These are phyloP conservation scores for Pistacia vera DNA, from an alignment of 345 rosid species.

Conservation along the genomic window DNA sequence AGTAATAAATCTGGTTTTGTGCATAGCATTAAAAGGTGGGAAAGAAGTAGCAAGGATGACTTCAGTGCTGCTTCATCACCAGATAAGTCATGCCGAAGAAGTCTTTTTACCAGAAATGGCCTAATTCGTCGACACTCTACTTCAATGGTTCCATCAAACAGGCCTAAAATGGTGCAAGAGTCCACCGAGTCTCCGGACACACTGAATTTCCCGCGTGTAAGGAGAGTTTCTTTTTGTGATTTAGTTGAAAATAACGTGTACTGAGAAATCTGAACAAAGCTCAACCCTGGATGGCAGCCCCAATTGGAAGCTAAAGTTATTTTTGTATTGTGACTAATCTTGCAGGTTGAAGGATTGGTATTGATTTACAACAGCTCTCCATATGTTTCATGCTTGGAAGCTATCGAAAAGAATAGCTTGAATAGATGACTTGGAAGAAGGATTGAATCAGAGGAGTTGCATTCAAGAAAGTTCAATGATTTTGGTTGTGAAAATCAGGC, in stretches of 20 bases:
- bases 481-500: slow-evolving; percentile 6
- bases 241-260: background rate
- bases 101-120: background rate
- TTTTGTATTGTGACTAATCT: too few species aligned
- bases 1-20: slow-evolving; percentile 22
- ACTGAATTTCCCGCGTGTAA: background rate
- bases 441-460: slow-evolving; percentile 7
- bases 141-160: slow-evolving; percentile 24
- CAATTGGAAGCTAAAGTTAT: background rate
- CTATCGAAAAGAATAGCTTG: background rate
- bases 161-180: slow-evolving; percentile 9
- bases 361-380: too few species aligned
- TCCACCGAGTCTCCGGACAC: background rate
- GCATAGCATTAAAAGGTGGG: slow-evolving; percentile 19
- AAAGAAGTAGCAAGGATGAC: slow-evolving; percentile 24
- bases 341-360: too few species aligned
- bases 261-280: background rate
- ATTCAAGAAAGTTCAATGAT: slow-evolving; percentile 3
- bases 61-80: slow-evolving; percentile 11
- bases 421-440: background rate
- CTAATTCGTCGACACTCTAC: slow-evolving; percentile 17
- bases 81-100: background rate
- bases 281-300: background rate
- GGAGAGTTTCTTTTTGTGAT: slow-evolving; percentile 41
- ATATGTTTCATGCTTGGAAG: background rate